Evolutionary conservation across 2,329 filamentous ascomycete genomes (phyloP), one percentile per base, ranked within the genome.

Genomic region (Cercospora sojina): DNA sequence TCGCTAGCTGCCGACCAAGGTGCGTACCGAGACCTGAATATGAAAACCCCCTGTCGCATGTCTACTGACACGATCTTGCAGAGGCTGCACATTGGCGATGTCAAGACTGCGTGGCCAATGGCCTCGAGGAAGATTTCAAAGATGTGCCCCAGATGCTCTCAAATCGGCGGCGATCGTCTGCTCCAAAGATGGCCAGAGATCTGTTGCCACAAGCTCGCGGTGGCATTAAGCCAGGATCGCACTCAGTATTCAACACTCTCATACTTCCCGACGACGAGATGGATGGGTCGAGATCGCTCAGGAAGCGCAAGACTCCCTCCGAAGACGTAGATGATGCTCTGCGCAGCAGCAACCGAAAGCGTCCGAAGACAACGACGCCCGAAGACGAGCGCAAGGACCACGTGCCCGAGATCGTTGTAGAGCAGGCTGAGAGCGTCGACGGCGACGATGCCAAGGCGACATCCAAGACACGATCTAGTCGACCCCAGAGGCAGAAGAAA

Each of bases 221-320:
- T 47, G 80, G 84, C 7, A 83, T 86, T 68, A 88, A 87, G 67
- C 85, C 88, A 16, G 88, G 88, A 67, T 91, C 91, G 16, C 90
- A 92, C 77, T 93, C 91, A 0, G 87, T 92, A 29, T 93, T 93
- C 78, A 90, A 90, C 71, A 88, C 88, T 64, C 81, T 91, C 10
- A 88, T 91, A 41, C 83, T 91, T 62, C 87, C 90, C 62, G 90
- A 90, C 68, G 90, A 92, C 73, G 85, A 89, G 7, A 83, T 90
- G 81, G 90, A 94, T 77, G 91, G 90, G 55, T 89, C 91, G 8
- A 89, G 92, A 62, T 86, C 91, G 32, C 81, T 96, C 67, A 86
- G 93, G 67, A 88, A 93, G 62, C 96, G 94, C 78, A 89, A 91
- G 18, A 92, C 91, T 1, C 90, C 91, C 3, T 86, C 87, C 65